A percentile compares a stretch with the other conserved stretches of the same genome.
phyloP scores from a whole-genome alignment of 2,329 filamentous ascomycete species.

The Aspergillus uvarum region DNA sequence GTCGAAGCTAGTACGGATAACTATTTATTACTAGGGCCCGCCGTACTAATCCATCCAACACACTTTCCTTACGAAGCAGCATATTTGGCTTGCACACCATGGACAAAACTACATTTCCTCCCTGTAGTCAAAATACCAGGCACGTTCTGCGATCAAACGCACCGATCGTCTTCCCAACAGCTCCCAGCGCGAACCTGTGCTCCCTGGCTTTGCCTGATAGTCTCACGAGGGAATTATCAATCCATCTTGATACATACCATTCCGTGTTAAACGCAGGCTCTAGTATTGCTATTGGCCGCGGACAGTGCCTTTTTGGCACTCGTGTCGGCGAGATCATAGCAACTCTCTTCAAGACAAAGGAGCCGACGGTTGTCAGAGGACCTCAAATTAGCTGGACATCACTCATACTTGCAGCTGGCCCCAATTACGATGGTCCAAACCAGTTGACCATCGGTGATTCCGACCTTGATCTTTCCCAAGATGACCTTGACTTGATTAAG shows the following conservation, averaged over 20 bases:
- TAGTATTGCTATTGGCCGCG: not conserved
- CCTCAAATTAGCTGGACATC: not conserved
- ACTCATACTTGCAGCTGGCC: not conserved
- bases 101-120: too few relatives aligned
- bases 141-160: too few relatives aligned
- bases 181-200: not conserved
- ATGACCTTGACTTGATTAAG: not conserved
- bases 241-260: not conserved
- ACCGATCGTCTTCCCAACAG: too few relatives aligned
- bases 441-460: not conserved
- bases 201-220: not conserved
- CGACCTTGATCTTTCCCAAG: not conserved
- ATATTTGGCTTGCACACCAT: too few relatives aligned
- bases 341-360: not conserved
- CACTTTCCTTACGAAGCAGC: too few relatives aligned
- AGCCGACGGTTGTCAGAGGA: not conserved
- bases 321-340: not conserved
- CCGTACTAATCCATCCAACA: too few relatives aligned
- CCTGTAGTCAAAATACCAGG: too few relatives aligned
- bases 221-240: not conserved
- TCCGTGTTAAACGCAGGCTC: not conserved
- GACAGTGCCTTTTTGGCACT: not conserved
- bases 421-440: not conserved
- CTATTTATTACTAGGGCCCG: too few relatives aligned
- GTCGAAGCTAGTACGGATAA: too few relatives aligned